Evolutionary conservation across 305 asterid species (phyloP).

Genomic region (Plantago coronopus): DNA sequence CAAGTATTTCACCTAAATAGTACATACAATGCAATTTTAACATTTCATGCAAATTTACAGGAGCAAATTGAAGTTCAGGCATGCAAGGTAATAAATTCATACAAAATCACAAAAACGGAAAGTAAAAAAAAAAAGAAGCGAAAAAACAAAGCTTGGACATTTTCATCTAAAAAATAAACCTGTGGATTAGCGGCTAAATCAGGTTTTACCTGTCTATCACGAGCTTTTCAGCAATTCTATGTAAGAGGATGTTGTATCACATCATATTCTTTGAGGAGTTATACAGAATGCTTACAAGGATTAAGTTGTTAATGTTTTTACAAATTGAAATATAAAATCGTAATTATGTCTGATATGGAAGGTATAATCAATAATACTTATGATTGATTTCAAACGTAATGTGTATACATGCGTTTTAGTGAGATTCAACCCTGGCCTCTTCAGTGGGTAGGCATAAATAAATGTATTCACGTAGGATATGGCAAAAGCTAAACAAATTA

Average conservation of each 20-base stretch:
- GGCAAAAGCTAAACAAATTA: too few relatives aligned
- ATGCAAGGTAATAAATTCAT: not conserved
- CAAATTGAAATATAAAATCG: too few relatives aligned
- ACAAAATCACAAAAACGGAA: not conserved
- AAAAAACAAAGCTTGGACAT: too few relatives aligned
- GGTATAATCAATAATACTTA: too few relatives aligned
- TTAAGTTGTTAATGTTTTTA: too few relatives aligned
- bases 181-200: not conserved
- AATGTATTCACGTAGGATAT: too few relatives aligned
- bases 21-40: slow-evolving; percentile 11
- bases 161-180: not conserved
- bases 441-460: not conserved
- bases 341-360: too few relatives aligned
- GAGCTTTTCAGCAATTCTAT: not conserved
- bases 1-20: slow-evolving; percentile 88
- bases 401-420: too few relatives aligned
- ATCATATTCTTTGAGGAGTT: not conserved
- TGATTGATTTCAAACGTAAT: too few relatives aligned
- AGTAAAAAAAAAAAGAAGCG: too few relatives aligned
- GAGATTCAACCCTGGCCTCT: not conserved
- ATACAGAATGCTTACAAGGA: too few relatives aligned
- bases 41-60: not conserved
- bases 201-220: not conserved
- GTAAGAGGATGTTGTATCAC: too few relatives aligned
- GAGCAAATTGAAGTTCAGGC: slow-evolving; percentile 5